Conservation (phyloP, 345 rosid species). For the Gossypioides kirkii region DNA sequence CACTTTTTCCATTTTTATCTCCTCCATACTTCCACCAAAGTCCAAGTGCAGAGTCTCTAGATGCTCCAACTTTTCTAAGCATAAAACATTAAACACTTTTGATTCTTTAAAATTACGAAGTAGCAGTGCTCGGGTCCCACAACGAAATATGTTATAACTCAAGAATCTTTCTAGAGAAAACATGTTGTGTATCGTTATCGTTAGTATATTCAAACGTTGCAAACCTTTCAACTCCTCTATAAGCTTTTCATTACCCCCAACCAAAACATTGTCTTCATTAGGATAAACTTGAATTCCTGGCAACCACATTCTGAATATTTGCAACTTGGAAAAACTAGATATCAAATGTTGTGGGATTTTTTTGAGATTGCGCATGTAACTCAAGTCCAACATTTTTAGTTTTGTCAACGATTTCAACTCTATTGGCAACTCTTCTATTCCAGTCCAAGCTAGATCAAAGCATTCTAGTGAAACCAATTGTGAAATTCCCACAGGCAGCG, state of each 20-base stretch:
- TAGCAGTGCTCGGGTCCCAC: too few species aligned
- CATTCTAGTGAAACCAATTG: slow-evolving; percentile 10
- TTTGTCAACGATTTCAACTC: too few species aligned
- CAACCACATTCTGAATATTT: neutral
- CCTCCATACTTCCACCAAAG: neutral
- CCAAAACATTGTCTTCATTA: neutral
- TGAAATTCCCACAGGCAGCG: slow-evolving; percentile 2
- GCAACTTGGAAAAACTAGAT: too few species aligned
- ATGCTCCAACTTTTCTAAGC: neutral
- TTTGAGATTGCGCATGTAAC: too few species aligned
- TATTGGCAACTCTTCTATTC: too few species aligned
- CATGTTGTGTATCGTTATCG: neutral
- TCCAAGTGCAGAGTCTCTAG: neutral
- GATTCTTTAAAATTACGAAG: too few species aligned
- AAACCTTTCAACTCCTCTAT: too few species aligned
- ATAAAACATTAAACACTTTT: too few species aligned
- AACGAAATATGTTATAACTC: neutral
- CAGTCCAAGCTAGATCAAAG: too few species aligned
- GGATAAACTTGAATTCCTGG: neutral
- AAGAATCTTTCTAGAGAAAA: neutral
- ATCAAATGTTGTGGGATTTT: too few species aligned
- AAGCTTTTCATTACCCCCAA: too few species aligned
- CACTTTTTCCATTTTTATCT: neutral
- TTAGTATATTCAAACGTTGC: neutral
- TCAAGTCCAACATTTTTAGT: too few species aligned